A percentile compares a stretch with the other conserved stretches of the same genome.
Evolutionary conservation across 768 basidiomycete genomes (phyloP).

Genomic region (Boletellus ananiceps): DNA sequence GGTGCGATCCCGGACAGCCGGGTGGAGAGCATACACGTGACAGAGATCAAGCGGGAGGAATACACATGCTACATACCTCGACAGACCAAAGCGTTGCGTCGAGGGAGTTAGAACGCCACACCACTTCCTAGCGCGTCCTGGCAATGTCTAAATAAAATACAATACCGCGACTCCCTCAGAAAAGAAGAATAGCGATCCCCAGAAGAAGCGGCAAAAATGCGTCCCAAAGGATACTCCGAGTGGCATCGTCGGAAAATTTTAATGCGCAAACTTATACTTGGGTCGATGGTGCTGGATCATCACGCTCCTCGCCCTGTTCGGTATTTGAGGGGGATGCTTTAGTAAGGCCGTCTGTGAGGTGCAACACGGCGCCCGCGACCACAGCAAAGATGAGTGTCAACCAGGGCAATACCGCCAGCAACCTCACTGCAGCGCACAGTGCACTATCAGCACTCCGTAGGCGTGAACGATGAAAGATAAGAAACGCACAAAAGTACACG

Average conservation of each 20-base stretch:
- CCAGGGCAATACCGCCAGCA: slow-evolving; percentile 52
- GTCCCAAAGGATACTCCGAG: no score
- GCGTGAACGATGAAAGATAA: no score
- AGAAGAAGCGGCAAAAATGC: not conserved
- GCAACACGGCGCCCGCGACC: slow-evolving; percentile 34
- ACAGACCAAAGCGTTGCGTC: no score
- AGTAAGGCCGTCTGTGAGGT: slow-evolving; percentile 25
- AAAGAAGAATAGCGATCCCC: not conserved
- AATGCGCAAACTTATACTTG: not conserved
- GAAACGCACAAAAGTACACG: slow-evolving; percentile 40
- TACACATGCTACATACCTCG: no score
- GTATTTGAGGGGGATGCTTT: not conserved
- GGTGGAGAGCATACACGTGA: no score
- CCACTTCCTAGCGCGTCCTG: not conserved
- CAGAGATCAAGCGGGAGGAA: no score
- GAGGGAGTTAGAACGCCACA: no score
- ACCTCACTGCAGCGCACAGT: slow-evolving; percentile 35
- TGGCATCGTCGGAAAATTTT: not conserved
- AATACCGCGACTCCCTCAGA: no score
- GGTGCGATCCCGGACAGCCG: no score
- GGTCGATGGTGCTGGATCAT: not conserved
- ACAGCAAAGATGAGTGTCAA: slow-evolving; percentile 40
- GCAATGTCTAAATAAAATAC: not conserved
- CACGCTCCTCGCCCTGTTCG: not conserved
- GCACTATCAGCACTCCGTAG: not conserved